phyloP scores from a whole-genome alignment of 1,284 basidiomycete species.

The Bondarzewia mesenterica region DNA sequence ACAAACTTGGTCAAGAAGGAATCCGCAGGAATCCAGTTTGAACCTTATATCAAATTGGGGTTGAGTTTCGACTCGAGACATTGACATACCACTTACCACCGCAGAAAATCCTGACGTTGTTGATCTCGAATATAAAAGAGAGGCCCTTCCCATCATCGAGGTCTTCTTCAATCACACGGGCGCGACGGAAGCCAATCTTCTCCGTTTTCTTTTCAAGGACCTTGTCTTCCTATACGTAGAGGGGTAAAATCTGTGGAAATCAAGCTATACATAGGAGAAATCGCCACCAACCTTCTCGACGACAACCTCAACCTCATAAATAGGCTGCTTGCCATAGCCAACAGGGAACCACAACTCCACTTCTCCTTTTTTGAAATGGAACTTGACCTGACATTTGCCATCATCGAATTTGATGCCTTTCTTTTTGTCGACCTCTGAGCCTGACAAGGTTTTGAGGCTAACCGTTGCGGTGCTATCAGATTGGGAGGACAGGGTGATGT shows the following conservation, averaged over 20 bases:
- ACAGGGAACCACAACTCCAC: constrained; percentile 79
- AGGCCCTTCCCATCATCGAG: constrained; percentile 66
- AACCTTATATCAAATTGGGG: constrained; percentile 34
- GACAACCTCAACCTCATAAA: constrained; percentile 57
- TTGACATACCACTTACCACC: constrained; percentile 41
- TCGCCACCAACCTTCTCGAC: constrained; percentile 42
- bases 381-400: constrained; percentile 35
- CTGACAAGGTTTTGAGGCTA: constrained; percentile 38
- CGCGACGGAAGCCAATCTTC: constrained; percentile 72
- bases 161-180: constrained; percentile 66
- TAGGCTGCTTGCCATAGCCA: constrained; percentile 72
- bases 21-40: constrained; percentile 92
- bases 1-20: constrained; percentile 75
- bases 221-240: constrained; percentile 32
- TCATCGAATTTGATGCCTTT: constrained; percentile 28
- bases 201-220: constrained; percentile 43
- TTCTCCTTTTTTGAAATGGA: constrained; percentile 44
- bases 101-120: constrained; percentile 81
- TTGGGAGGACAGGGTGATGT: constrained; percentile 34
- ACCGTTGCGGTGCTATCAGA: constrained; percentile 33
- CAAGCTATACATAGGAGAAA: not conserved
- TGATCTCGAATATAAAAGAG: constrained; percentile 84
- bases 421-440: constrained; percentile 30
- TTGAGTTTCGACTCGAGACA: not conserved
- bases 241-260: not conserved